Conservation (phyloP, 306 rosid species). For the Vigna mungo region DNA sequence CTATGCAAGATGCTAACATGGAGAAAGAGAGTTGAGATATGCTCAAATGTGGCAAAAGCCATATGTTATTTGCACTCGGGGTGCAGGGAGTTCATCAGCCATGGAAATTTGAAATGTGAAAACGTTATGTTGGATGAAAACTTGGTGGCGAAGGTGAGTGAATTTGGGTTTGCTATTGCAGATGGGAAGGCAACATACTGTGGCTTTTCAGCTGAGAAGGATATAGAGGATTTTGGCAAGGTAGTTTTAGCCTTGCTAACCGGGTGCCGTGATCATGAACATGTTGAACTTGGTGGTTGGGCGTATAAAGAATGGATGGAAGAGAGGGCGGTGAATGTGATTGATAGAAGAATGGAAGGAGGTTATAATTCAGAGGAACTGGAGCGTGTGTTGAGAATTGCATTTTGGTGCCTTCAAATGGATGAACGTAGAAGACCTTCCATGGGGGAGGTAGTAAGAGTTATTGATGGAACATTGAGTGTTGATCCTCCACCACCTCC, state of each 20-base stretch:
- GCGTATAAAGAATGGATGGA: constrained; percentile 69
- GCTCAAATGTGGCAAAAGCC: constrained; percentile 68
- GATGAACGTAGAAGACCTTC: constrained; percentile 68
- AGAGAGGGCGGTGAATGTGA: constrained; percentile 53
- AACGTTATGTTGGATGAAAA: constrained; percentile 68
- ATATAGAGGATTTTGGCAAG: constrained; percentile 73
- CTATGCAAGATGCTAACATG: constrained; percentile 67
- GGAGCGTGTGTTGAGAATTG: constrained; percentile 63
- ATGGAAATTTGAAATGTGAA: constrained; percentile 68
- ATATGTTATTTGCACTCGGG: constrained; percentile 71
- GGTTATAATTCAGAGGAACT: constrained; percentile 55
- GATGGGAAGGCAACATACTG: constrained; percentile 43
- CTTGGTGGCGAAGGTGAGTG: constrained; percentile 67
- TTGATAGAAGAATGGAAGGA: constrained; percentile 59
- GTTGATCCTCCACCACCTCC: constrained; percentile 80
- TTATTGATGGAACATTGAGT: constrained; percentile 63
- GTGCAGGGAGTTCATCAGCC: constrained; percentile 74
- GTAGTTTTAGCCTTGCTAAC: constrained; percentile 59
- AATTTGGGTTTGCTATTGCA: constrained; percentile 63
- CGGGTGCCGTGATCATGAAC: constrained; percentile 45
- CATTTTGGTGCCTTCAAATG: constrained; percentile 78
- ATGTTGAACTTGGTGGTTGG: constrained; percentile 58
- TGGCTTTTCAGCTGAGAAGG: constrained; percentile 63
- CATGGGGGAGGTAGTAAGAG: constrained; percentile 73
- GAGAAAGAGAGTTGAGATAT: constrained; percentile 71